phyloP scores from a whole-genome alignment of 306 rosid genomes.

The Fagus crenata region DNA sequence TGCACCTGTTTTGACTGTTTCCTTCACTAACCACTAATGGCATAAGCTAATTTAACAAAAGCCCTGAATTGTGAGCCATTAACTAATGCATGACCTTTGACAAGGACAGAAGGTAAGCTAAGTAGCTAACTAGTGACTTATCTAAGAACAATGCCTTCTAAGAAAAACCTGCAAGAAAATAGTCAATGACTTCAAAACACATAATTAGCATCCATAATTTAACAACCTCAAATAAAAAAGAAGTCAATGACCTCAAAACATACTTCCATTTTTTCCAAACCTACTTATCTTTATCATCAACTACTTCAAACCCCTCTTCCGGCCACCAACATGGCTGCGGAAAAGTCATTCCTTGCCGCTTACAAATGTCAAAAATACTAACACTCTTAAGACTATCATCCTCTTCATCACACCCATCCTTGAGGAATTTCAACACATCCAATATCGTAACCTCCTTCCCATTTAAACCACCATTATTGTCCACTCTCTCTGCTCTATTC shows the following conservation, averaged over 20 bases:
- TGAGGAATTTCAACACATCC: constrained; percentile 30
- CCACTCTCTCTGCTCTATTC: background rate
- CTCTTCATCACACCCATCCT: background rate
- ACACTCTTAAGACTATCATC: background rate
- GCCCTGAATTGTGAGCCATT: no score
- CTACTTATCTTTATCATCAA: background rate
- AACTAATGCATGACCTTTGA: no score
- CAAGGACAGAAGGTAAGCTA: no score
- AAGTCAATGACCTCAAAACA: background rate
- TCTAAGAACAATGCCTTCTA: no score
- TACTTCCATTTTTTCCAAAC: background rate
- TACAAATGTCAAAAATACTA: constrained; percentile 26
- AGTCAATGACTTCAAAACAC: no score
- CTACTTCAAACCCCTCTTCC: background rate
- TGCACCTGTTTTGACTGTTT: no score
- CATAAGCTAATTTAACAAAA: no score
- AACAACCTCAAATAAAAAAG: background rate
- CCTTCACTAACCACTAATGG: no score
- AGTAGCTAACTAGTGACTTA: no score
- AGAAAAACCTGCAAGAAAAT: no score
- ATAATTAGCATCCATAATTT: background rate
- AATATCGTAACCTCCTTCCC: constrained; percentile 13
- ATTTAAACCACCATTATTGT: background rate
- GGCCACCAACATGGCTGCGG: constrained; percentile 42
- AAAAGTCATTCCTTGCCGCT: constrained; percentile 37